Conservation (phyloP, 1,284 basidiomycete species). For the Irpex sp. region DNA sequence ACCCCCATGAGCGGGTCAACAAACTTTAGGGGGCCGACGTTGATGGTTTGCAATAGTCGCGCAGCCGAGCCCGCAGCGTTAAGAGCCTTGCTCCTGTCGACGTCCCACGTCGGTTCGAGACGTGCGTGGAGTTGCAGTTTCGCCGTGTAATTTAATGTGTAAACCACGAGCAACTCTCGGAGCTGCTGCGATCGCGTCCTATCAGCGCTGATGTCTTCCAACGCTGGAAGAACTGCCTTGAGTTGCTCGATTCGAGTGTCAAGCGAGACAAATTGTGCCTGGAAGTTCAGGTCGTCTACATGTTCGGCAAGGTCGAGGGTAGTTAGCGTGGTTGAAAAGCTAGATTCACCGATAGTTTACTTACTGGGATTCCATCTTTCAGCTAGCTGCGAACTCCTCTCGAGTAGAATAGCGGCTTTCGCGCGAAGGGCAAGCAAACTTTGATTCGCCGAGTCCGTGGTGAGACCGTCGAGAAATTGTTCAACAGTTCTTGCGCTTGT, state of each 20-base stretch:
- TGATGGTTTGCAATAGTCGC: conserved; percentile 17
- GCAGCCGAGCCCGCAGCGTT: conserved; percentile 25
- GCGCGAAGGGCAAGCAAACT: conserved; percentile 29
- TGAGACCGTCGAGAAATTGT: conserved; percentile 27
- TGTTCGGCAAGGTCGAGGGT: not conserved
- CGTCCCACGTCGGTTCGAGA: conserved; percentile 21
- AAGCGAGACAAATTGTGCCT: conserved; percentile 24
- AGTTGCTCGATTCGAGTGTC: conserved; percentile 30
- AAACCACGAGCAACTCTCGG: conserved; percentile 29
- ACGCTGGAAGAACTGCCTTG: conserved; percentile 20
- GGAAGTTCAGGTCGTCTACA: conserved; percentile 18
- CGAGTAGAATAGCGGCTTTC: conserved; percentile 36
- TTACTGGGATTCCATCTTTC: conserved; percentile 24
- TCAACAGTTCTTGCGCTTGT: conserved; percentile 26
- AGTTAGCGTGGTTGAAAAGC: not conserved
- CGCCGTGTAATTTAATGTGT: conserved; percentile 31
- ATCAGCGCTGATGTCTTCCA: conserved; percentile 13
- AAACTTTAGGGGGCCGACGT: conserved; percentile 16
- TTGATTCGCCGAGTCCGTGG: conserved; percentile 20
- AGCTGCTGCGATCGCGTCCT: conserved; percentile 12
- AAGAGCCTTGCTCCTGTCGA: conserved; percentile 22
- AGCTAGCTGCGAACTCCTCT: conserved; percentile 28
- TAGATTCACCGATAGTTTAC: conserved; percentile 3
- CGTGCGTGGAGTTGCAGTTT: conserved; percentile 35
- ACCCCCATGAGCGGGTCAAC: conserved; percentile 30